phyloP scores from a whole-genome alignment of 176 grass and related monocot species.

The Aegilops umbellulata region DNA sequence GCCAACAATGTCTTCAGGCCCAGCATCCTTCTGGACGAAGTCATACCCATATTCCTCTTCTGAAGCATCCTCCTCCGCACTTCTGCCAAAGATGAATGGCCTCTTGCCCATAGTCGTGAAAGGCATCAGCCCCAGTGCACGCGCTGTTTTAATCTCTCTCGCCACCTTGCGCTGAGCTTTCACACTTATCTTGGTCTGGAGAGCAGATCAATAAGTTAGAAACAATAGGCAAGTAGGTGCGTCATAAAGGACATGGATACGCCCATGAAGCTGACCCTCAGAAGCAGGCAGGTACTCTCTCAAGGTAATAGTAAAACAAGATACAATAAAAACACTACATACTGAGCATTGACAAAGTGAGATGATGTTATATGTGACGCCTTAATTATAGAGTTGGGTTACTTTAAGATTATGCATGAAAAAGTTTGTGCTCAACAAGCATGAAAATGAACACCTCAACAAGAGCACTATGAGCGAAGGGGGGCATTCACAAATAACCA shows the following conservation, averaged over 20 bases:
- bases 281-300: not conserved
- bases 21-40: slow-evolving; percentile 20
- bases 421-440: not conserved
- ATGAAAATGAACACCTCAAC: not conserved
- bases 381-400: not conserved
- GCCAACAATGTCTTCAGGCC: slow-evolving; percentile 1
- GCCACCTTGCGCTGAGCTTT: slow-evolving; percentile 96
- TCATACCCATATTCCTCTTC: slow-evolving; percentile 43
- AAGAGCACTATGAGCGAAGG: not conserved
- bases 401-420: not conserved
- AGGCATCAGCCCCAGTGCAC: slow-evolving; percentile 82
- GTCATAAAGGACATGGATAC: not conserved
- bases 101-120: slow-evolving; percentile 92
- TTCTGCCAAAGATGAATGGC: slow-evolving; percentile 70
- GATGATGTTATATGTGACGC: not conserved
- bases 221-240: not conserved
- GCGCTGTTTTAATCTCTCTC: slow-evolving; percentile 87
- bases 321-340: not conserved
- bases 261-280: not conserved
- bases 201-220: slow-evolving; percentile 4
- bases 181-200: slow-evolving; percentile 80
- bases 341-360: not conserved
- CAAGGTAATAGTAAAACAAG: not conserved
- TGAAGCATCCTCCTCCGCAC: slow-evolving; percentile 45
- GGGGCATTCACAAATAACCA: not conserved